Conservation (phyloP, 441 rosid species). For the Populus tomentosa region DNA sequence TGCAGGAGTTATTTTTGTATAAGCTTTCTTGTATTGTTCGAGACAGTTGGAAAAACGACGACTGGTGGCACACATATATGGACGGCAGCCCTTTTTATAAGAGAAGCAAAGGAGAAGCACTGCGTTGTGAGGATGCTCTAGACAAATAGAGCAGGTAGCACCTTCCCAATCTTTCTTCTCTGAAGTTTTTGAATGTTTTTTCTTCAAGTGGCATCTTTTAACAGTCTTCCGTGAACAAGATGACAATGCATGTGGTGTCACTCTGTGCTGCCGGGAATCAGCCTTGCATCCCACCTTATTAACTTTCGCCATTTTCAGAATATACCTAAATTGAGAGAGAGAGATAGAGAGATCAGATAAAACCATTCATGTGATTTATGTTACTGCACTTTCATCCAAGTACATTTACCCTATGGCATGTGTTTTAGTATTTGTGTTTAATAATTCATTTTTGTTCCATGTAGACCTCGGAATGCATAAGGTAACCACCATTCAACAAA, state of each 20-base stretch:
- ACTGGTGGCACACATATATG: slow-evolving; percentile 97
- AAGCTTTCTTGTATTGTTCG: slow-evolving; percentile 80
- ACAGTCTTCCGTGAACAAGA: slow-evolving; percentile 29
- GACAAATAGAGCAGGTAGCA: slow-evolving; percentile 80
- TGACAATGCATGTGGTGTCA: slow-evolving; percentile 24
- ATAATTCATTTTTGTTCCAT: background rate
- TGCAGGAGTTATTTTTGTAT: slow-evolving; percentile 44
- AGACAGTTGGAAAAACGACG: slow-evolving; percentile 88
- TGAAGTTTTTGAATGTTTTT: background rate
- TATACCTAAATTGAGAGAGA: slow-evolving; percentile 22
- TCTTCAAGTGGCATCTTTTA: slow-evolving; percentile 25
- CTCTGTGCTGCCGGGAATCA: slow-evolving; percentile 21
- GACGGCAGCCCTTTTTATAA: slow-evolving; percentile 90
- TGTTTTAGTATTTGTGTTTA: background rate
- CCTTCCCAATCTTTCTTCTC: slow-evolving; percentile 78
- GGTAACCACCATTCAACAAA: background rate
- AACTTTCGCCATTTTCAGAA: slow-evolving; percentile 49
- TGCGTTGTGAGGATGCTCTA: slow-evolving; percentile 95
- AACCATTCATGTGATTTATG: background rate
- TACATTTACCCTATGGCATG: background rate
- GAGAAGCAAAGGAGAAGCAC: slow-evolving; percentile 97
- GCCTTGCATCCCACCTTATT: slow-evolving; percentile 30
- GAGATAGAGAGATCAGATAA: background rate
- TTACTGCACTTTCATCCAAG: background rate
- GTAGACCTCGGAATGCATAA: background rate